phyloP scores from a whole-genome alignment of 192 early-diverging fungal species.

The Rhizoclosmatium sp. region DNA sequence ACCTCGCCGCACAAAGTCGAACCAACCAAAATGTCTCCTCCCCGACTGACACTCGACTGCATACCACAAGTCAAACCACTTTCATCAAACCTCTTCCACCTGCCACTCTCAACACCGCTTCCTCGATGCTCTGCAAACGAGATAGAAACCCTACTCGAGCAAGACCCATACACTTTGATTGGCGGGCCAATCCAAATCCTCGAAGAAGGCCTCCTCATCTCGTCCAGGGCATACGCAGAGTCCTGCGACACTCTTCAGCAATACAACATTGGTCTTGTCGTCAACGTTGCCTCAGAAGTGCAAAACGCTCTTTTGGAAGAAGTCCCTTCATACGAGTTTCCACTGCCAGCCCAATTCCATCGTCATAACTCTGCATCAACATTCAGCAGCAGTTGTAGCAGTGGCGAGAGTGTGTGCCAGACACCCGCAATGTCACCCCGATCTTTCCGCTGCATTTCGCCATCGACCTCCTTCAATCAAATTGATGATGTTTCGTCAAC shows the following conservation, averaged over 20 bases:
- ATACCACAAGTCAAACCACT: no score
- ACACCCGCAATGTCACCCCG: background rate
- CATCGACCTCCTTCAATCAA: background rate
- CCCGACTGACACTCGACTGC: no score
- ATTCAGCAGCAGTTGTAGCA: background rate
- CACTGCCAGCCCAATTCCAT: background rate
- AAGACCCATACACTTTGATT: conserved; percentile 18
- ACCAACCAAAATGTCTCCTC: no score
- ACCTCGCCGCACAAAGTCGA: no score
- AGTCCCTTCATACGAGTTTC: background rate
- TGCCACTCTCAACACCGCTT: no score
- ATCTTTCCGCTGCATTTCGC: conserved; percentile 1
- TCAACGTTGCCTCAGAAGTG: conserved; percentile 88
- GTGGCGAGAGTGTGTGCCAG: background rate
- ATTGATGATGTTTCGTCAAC: background rate
- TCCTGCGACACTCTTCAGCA: conserved; percentile 46
- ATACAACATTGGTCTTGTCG: conserved; percentile 63
- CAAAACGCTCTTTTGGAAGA: conserved; percentile 46
- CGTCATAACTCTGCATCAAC: background rate
- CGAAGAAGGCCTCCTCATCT: conserved; percentile 73
- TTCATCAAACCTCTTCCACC: no score
- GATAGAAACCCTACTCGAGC: background rate
- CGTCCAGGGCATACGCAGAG: conserved; percentile 69
- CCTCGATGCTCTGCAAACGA: no score
- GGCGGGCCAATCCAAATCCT: conserved; percentile 67